A percentile compares a stretch with the other conserved stretches of the same genome.
Evolutionary conservation across 108 stramenopile genomes (phyloP).

Genomic region (Chaetoceros tenuissimus): DNA sequence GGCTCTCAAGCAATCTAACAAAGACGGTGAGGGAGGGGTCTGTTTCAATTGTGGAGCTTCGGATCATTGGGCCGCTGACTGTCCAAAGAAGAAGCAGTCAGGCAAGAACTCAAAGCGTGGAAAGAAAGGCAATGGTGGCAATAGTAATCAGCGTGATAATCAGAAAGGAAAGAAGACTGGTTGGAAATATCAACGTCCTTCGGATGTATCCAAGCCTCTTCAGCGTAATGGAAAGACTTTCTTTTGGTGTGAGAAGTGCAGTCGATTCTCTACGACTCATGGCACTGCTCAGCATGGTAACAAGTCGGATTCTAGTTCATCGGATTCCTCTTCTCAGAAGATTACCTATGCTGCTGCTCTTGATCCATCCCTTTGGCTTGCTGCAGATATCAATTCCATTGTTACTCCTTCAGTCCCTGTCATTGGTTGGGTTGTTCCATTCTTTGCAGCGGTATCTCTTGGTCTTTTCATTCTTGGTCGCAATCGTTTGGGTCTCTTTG

Average conservation of each 20-base stretch:
- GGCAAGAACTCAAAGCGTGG: neutral
- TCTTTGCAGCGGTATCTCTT: too few relatives aligned
- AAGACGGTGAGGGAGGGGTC: too few relatives aligned
- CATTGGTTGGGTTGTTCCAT: too few relatives aligned
- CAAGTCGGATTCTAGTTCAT: neutral
- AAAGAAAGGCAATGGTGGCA: too few relatives aligned
- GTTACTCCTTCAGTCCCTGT: neutral
- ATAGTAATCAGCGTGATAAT: too few relatives aligned
- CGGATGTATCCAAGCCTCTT: too few relatives aligned
- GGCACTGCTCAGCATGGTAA: neutral
- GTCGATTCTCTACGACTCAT: neutral
- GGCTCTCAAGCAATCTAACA: too few relatives aligned
- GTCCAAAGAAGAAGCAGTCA: neutral
- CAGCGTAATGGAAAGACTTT: neutral
- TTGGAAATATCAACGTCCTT: too few relatives aligned
- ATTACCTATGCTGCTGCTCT: neutral
- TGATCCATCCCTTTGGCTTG: neutral
- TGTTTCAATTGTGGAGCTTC: neutral
- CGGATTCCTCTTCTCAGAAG: neutral
- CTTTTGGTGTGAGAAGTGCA: neutral
- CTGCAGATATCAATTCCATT: neutral
- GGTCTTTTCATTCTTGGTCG: too few relatives aligned
- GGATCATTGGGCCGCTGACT: neutral
- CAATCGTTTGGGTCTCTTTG: too few relatives aligned
- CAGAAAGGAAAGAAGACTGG: too few relatives aligned